A percentile compares a stretch with the other conserved stretches of the same genome.
Evolutionary conservation across 257 asterid genomes (phyloP).

Genomic region (Henckelia pumila): DNA sequence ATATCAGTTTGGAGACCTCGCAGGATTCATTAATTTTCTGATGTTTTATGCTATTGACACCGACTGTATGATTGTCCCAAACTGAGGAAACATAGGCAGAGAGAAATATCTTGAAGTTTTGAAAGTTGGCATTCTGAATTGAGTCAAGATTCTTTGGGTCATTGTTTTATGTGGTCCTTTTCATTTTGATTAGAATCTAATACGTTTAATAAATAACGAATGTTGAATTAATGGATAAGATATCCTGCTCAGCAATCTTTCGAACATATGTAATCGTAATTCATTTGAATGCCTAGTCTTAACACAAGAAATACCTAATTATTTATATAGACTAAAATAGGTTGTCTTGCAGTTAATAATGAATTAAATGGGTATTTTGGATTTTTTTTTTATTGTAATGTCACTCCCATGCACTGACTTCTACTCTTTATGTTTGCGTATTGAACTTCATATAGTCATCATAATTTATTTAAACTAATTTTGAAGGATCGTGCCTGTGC

Average conservation of each 20-base stretch:
- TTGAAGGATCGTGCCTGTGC: not conserved
- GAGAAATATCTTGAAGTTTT: slow-evolving; percentile 1
- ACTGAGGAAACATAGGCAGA: slow-evolving; percentile 8
- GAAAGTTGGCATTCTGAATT: slow-evolving; percentile 10
- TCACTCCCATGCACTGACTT: not conserved
- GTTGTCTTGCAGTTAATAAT: not conserved
- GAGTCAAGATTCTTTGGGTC: slow-evolving; percentile 4
- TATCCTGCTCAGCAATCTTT: not conserved
- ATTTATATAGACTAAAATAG: not conserved
- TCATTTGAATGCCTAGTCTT: not conserved
- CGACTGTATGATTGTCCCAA: slow-evolving; percentile 4
- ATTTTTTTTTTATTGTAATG: slow-evolving; percentile 2
- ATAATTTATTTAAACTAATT: not conserved
- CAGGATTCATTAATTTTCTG: slow-evolving; percentile 1
- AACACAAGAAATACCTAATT: slow-evolving; percentile 3
- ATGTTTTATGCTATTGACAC: slow-evolving; percentile 7
- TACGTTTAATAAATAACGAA: too few relatives aligned
- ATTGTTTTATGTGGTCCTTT: not conserved
- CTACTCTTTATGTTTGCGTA: too few relatives aligned
- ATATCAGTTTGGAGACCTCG: slow-evolving; percentile 18
- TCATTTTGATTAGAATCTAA: not conserved
- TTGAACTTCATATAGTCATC: too few relatives aligned
- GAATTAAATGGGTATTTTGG: slow-evolving; percentile 11
- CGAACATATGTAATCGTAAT: not conserved
- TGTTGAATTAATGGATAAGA: not conserved